Evolutionary conservation across 2,329 filamentous ascomycete species (phyloP), one percentile per base, ranked within the genome.

Genomic region (Escovopsis weberi): DNA sequence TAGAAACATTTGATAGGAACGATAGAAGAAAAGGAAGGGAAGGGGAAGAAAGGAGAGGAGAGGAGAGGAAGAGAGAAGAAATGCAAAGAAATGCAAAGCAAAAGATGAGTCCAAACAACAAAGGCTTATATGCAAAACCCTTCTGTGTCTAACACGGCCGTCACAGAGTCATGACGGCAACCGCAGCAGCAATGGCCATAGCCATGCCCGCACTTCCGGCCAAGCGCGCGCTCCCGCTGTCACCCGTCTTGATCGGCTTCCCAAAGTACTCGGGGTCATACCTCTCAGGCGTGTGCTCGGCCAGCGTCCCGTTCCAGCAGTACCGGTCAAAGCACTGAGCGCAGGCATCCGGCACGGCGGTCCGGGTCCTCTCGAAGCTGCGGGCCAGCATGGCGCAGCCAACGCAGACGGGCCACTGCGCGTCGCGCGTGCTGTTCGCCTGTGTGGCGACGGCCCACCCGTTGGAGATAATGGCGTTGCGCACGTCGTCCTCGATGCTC

Each of bases 231-330:
- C 46, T 53, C 19, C 49, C 49, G 38, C 50, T 56, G 28, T 57
- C 45, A 8, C 53, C 37, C 15, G 40, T 38, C 26, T 54, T 43
- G 33, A 62, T 53, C 11, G 47, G 43, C 33, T 52, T 50, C 43
- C 54, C 49, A 33, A 53, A 52, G 6, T 56, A 49, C 2, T 41
- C 15, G 9, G 60, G 60, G 23, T 50, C 41, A 37, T 63, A 63
- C 7, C 46, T 51, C 46, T 50, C 70, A 1, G 60, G 55, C 1
- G 53, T 50, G 10, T 48, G 44, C 40, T 58, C 57, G 26, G 60
- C 56, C 33, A 63, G 44, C 12, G 75, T 84, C n/a, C 91, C 91
- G 58, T 95, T 75, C 91, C 91, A 98, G 72, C 91, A 98, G 66
- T 95, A 95, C 18, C 67, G 62, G 11, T 67, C 51, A 61, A 95